Conservation (phyloP, 202 grass and related monocot species). For the Eragrostis tef region DNA sequence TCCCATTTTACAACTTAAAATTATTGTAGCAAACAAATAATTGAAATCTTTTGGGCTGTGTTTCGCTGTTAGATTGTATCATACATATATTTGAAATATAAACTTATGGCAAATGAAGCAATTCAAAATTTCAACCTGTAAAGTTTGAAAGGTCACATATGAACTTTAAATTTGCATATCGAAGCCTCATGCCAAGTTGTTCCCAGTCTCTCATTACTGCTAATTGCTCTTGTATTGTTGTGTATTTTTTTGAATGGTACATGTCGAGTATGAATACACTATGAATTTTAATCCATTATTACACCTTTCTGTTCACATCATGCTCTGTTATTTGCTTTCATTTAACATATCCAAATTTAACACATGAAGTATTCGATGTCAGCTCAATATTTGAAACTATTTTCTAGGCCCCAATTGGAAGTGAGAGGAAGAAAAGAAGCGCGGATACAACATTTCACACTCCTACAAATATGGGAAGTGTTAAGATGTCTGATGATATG, state of each 20-base stretch:
- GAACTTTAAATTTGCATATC: neutral
- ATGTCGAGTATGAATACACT: neutral
- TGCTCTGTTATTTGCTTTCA: neutral
- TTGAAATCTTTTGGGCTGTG: neutral
- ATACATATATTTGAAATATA: too few relatives aligned
- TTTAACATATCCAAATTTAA: neutral
- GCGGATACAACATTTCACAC: conserved; percentile 42
- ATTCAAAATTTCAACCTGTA: neutral
- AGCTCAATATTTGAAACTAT: conserved; percentile 12
- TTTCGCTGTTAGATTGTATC: neutral
- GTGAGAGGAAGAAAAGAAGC: conserved; percentile 61
- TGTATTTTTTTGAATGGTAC: conserved; percentile 4
- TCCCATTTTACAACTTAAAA: neutral
- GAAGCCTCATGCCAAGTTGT: too few relatives aligned
- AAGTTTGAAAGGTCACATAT: neutral
- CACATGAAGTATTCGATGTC: neutral
- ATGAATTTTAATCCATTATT: neutral
- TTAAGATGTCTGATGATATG: too few relatives aligned
- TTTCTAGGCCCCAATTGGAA: conserved; percentile 57
- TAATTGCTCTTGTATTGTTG: neutral
- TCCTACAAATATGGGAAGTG: conserved; percentile 54
- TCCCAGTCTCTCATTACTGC: too few relatives aligned
- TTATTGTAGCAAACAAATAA: too few relatives aligned
- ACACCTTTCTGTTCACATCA: too few relatives aligned
- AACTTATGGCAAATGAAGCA: neutral